Percentiles rank a stretch among this genome's conserved stretches.
phyloP scores from a whole-genome alignment of 345 rosid species.

The Chamaenerion angustifolium region DNA sequence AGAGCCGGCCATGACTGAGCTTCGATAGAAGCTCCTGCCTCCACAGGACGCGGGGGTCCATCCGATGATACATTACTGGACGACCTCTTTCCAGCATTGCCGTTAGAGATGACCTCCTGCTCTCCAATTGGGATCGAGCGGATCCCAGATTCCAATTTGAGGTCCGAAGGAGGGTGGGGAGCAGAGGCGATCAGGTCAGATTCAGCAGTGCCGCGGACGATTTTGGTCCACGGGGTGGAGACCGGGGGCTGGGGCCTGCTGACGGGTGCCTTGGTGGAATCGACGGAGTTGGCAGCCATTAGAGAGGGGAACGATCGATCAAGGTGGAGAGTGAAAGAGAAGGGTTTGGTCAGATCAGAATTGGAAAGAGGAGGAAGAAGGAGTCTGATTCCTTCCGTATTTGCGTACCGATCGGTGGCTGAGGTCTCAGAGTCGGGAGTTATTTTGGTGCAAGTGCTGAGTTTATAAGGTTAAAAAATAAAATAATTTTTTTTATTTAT shows the following conservation, averaged over 20 bases:
- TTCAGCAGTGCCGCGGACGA: not conserved
- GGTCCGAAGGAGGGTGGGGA: slow-evolving; percentile 12
- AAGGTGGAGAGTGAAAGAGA: not conserved
- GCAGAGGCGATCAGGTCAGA: slow-evolving; percentile 4
- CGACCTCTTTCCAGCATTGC: slow-evolving; percentile 53
- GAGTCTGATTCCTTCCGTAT: not conserved
- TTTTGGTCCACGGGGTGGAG: slow-evolving; percentile 5
- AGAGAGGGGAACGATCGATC: not conserved
- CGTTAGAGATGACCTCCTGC: slow-evolving; percentile 19
- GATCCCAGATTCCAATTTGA: slow-evolving; percentile 4
- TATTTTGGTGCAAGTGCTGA: no score
- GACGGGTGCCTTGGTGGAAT: slow-evolving; percentile 7
- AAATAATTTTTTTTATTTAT: no score
- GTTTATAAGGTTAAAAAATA: no score
- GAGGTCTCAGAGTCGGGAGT: no score
- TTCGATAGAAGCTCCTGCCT: slow-evolving; percentile 39
- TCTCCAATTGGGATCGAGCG: slow-evolving; percentile 18
- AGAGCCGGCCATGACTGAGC: slow-evolving; percentile 50
- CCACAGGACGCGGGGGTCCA: slow-evolving; percentile 18
- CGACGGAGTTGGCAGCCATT: slow-evolving; percentile 5
- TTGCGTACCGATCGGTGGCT: no score
- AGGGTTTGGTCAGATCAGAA: slow-evolving; percentile 1
- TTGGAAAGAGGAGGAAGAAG: slow-evolving; percentile 10
- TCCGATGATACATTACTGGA: slow-evolving; percentile 56
- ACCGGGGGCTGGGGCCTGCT: slow-evolving; percentile 5